These are phyloP conservation scores for Populus ilicifolia DNA, from an alignment of 345 rosid species.

Conservation along the genomic window DNA sequence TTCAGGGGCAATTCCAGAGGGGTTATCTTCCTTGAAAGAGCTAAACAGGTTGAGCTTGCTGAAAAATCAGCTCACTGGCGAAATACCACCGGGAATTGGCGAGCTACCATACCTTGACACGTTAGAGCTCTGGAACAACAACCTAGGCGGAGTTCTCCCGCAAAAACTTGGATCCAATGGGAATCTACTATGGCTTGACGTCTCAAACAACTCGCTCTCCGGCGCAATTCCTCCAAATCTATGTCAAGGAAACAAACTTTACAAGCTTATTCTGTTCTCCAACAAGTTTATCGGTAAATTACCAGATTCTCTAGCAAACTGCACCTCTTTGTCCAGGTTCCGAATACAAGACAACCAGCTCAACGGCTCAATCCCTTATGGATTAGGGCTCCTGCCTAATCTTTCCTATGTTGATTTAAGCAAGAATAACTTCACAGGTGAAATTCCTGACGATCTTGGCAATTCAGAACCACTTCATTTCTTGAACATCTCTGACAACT, in stretches of 20 bases:
- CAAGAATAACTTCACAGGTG: constrained; percentile 58
- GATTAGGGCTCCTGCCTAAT: constrained; percentile 61
- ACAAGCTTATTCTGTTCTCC: constrained; percentile 82
- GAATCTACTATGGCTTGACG: constrained; percentile 57
- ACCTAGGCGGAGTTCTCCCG: constrained; percentile 63
- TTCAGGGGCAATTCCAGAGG: constrained; percentile 60
- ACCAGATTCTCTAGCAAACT: constrained; percentile 53
- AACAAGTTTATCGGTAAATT: constrained; percentile 50
- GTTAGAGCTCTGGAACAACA: constrained; percentile 67
- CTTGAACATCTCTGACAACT: constrained; percentile 71
- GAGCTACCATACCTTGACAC: constrained; percentile 56
- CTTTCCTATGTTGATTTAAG: constrained; percentile 71
- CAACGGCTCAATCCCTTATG: constrained; percentile 65
- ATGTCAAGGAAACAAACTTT: constrained; percentile 67
- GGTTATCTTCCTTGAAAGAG: constrained; percentile 45
- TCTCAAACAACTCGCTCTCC: constrained; percentile 61
- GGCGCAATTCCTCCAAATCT: constrained; percentile 76
- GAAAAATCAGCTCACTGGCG: constrained; percentile 52
- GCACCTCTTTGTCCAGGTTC: constrained; percentile 60
- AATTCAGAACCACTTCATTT: constrained; percentile 53
- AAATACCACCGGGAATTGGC: constrained; percentile 62
- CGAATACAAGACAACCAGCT: constrained; percentile 63
- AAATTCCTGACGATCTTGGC: constrained; percentile 68
- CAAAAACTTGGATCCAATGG: constrained; percentile 68
- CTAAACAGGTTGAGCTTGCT: constrained; percentile 61